Conservation (phyloP, 306 rosid species). For the Adenanthera pavonina region DNA sequence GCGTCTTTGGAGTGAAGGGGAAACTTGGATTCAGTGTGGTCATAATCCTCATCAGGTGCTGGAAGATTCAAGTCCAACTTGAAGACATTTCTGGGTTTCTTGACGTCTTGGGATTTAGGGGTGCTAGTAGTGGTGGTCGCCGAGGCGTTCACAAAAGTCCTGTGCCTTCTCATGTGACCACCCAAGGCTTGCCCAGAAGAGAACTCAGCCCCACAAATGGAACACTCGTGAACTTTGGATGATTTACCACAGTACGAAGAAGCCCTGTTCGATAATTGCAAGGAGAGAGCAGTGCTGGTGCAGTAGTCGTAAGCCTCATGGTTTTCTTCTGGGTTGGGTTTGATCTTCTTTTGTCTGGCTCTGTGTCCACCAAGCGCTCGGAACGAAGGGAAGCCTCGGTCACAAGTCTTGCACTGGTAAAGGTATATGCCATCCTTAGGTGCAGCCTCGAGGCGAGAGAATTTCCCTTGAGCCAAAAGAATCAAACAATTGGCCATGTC, state of each 20-base stretch:
- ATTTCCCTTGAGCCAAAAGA: slow-evolving; percentile 69
- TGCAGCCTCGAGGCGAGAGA: background rate
- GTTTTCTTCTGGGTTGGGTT: slow-evolving; percentile 36
- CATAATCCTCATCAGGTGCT: slow-evolving; percentile 72
- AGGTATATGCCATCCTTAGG: slow-evolving; percentile 13
- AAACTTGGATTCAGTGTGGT: slow-evolving; percentile 53
- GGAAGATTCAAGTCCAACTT: slow-evolving; percentile 89
- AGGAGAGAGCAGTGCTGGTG: slow-evolving; percentile 51
- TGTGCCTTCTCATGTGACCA: slow-evolving; percentile 93
- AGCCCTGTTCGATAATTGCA: slow-evolving; percentile 52
- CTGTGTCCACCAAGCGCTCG: slow-evolving; percentile 97
- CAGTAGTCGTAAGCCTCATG: background rate
- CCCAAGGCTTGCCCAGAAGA: slow-evolving; percentile 95
- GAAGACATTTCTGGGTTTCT: slow-evolving; percentile 56
- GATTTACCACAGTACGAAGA: slow-evolving; percentile 21
- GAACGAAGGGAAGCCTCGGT: slow-evolving; percentile 74
- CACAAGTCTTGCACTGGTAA: slow-evolving; percentile 84
- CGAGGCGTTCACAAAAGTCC: slow-evolving; percentile 45
- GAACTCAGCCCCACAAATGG: slow-evolving; percentile 79
- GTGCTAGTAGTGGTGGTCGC: background rate
- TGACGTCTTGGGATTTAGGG: slow-evolving; percentile 37
- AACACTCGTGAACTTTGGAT: slow-evolving; percentile 75
- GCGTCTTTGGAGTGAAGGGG: slow-evolving; percentile 55
- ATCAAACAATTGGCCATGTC: slow-evolving; percentile 90
- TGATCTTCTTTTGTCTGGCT: slow-evolving; percentile 82